These are phyloP conservation scores for Beauveria caledonica DNA, from an alignment of 2,329 filamentous ascomycete species.

Conservation along the genomic window DNA sequence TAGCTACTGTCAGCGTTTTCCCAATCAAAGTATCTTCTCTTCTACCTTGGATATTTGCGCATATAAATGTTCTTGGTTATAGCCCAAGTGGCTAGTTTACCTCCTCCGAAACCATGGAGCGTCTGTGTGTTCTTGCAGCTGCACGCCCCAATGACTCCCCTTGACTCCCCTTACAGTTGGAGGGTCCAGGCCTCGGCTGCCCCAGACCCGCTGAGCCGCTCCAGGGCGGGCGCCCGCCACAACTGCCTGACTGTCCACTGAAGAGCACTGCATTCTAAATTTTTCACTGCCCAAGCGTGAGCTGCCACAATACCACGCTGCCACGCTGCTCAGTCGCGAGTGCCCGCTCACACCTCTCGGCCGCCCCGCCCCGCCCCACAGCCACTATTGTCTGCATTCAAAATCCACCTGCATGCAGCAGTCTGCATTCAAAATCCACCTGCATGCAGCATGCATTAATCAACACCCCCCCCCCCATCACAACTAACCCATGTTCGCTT, in stretches of 20 bases:
- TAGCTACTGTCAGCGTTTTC: background rate
- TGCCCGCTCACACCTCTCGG: background rate
- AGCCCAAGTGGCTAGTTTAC: too few relatives aligned
- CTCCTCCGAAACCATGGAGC: background rate
- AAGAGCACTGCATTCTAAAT: background rate
- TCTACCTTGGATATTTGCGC: too few relatives aligned
- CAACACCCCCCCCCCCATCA: background rate
- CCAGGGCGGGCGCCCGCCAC: background rate
- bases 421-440: background rate
- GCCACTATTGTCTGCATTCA: background rate
- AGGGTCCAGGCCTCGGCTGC: constrained; percentile 3
- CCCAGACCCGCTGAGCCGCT: background rate
- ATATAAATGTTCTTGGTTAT: too few relatives aligned
- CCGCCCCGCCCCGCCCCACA: background rate
- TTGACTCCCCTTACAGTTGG: background rate
- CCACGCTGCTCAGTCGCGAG: background rate
- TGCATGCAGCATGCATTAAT: too few relatives aligned
- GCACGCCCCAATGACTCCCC: background rate
- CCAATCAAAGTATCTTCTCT: too few relatives aligned
- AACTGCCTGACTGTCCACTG: background rate
- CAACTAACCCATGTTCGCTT: background rate
- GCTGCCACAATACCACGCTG: background rate
- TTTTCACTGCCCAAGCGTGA: background rate
- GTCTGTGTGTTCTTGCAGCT: background rate
- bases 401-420: too few relatives aligned